phyloP scores from a whole-genome alignment of 2,329 filamentous ascomycete genomes.

The Geosmithia putterillii region DNA sequence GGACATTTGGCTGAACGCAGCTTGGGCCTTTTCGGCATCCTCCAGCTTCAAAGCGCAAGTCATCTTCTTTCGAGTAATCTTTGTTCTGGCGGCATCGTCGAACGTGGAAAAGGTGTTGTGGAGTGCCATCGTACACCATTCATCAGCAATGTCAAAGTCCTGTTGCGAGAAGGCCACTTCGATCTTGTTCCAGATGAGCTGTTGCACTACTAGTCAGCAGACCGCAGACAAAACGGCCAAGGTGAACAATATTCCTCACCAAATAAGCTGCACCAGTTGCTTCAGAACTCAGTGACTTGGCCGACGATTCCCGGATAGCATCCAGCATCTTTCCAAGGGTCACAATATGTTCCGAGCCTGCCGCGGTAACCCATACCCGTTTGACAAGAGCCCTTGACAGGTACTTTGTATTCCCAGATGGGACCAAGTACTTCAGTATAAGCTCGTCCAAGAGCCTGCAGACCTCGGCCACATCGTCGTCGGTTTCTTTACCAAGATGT shows the following conservation, averaged over 20 bases:
- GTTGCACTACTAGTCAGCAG: slow-evolving; percentile 3
- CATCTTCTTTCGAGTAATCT: slow-evolving; percentile 61
- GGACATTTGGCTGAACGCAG: slow-evolving; percentile 45
- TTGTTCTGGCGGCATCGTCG: slow-evolving; percentile 53
- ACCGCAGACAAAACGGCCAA: background rate
- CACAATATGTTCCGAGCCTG: slow-evolving; percentile 21
- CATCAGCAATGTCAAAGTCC: slow-evolving; percentile 40
- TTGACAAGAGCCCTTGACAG: slow-evolving; percentile 58
- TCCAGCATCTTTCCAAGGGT: slow-evolving; percentile 12
- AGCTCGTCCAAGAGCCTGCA: slow-evolving; percentile 49
- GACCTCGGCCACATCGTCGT: slow-evolving; percentile 33
- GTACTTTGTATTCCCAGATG: slow-evolving; percentile 40
- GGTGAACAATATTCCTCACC: slow-evolving; percentile 27
- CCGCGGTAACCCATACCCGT: slow-evolving; percentile 52
- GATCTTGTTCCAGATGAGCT: slow-evolving; percentile 77
- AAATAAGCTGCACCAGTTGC: slow-evolving; percentile 58
- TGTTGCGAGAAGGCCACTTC: slow-evolving; percentile 43
- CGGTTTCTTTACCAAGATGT: slow-evolving; percentile 32
- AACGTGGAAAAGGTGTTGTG: slow-evolving; percentile 54
- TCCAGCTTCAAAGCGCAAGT: slow-evolving; percentile 48
- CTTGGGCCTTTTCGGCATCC: slow-evolving; percentile 11
- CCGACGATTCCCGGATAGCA: slow-evolving; percentile 28
- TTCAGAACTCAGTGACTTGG: slow-evolving; percentile 38
- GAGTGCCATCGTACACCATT: slow-evolving; percentile 61
- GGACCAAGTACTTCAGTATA: slow-evolving; percentile 42